phyloP scores from a whole-genome alignment of 2,329 filamentous ascomycete genomes.

The Massarina eburnea region DNA sequence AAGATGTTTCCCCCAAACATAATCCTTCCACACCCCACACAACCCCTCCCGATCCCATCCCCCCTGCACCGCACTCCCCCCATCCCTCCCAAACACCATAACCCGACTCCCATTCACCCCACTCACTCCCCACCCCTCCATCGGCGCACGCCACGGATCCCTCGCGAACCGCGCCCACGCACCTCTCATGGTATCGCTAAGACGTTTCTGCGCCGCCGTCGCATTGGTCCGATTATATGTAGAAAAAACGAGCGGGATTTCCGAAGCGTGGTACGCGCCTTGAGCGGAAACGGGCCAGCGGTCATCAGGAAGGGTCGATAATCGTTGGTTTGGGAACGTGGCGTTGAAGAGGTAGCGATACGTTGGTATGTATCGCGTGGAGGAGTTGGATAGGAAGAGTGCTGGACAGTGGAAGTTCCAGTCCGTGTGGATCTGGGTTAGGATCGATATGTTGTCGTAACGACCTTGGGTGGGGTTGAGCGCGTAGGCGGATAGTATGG shows the following conservation, averaged over 20 bases:
- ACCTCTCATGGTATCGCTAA: conserved; percentile 23
- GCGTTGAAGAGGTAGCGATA: conserved; percentile 22
- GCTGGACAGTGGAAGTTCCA: conserved; percentile 8
- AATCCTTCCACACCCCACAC: conserved; percentile 9
- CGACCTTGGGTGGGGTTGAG: conserved; percentile 2
- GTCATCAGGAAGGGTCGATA: conserved; percentile 4
- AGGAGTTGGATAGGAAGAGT: conserved; percentile 6
- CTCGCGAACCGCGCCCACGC: conserved; percentile 28
- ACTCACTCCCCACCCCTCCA: conserved; percentile 1
- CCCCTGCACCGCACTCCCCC: not conserved
- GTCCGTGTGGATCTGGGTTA: conserved; percentile 11
- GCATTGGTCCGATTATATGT: conserved; percentile 18
- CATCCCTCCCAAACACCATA: conserved; percentile 8
- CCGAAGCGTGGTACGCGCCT: conserved; percentile 20
- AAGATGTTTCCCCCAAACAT: conserved; percentile 8
- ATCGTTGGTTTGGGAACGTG: conserved; percentile 11
- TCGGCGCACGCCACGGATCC: conserved; percentile 11
- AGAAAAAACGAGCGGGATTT: conserved; percentile 24
- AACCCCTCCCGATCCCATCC: conserved; percentile 9
- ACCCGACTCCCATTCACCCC: conserved; percentile 2
- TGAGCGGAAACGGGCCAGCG: conserved; percentile 12
- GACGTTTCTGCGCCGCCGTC: conserved; percentile 15
- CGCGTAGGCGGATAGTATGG: conserved; percentile 4
- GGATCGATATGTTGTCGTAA: conserved; percentile 6
- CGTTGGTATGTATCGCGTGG: conserved; percentile 9